These are phyloP conservation scores for Fusarium sp. DNA, from an alignment of 2,329 filamentous ascomycete genomes.

Conservation along the genomic window DNA sequence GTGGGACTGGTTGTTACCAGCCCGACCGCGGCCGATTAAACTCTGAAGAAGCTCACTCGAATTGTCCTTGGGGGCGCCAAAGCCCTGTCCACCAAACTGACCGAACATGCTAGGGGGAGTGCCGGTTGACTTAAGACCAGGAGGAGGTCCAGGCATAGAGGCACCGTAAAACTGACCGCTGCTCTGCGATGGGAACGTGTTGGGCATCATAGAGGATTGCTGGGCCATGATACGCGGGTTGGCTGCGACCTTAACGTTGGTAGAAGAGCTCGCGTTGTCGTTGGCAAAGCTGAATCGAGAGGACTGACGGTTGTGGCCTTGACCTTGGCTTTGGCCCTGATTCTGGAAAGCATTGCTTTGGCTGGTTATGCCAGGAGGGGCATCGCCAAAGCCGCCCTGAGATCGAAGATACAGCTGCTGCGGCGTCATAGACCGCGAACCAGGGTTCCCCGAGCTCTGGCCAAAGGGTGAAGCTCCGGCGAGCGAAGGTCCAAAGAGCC, in stretches of 20 bases:
- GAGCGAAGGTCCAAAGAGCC: constrained; percentile 63
- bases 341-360: constrained; percentile 57
- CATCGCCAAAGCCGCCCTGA: constrained; percentile 66
- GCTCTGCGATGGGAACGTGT: constrained; percentile 66
- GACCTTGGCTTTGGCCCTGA: constrained; percentile 53
- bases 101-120: constrained; percentile 96
- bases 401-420: constrained; percentile 78
- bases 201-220: constrained; percentile 87
- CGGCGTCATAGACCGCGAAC: constrained; percentile 78
- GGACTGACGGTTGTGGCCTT: constrained; percentile 81
- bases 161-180: constrained; percentile 80
- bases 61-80: constrained; percentile 76
- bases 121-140: constrained; percentile 92
- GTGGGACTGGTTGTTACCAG: constrained; percentile 75
- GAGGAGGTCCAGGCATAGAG: constrained; percentile 91
- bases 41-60: constrained; percentile 76
- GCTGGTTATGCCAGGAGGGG: constrained; percentile 66
- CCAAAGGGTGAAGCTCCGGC: constrained; percentile 55
- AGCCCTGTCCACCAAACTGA: constrained; percentile 81
- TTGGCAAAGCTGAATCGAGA: constrained; percentile 90
- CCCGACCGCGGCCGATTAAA: constrained; percentile 76
- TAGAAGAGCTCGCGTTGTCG: constrained; percentile 64
- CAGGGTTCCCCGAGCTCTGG: constrained; percentile 60
- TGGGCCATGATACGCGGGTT: constrained; percentile 85
- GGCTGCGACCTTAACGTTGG: constrained; percentile 76